Conservation (phyloP, 2,329 filamentous ascomycete species). For the Phaeosphaeriaceae sp. region DNA sequence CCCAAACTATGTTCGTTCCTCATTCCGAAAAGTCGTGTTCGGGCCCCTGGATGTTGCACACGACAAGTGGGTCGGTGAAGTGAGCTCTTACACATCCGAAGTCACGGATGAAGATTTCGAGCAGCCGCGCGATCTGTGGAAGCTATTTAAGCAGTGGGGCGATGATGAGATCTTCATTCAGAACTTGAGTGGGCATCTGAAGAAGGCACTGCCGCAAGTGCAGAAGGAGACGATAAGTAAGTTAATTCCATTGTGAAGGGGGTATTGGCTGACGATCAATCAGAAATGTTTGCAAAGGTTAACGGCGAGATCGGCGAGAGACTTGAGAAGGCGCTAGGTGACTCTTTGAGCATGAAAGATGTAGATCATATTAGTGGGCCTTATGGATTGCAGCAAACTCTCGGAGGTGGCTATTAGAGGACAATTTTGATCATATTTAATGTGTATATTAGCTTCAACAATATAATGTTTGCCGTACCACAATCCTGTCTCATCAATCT, state of each 20-base stretch:
- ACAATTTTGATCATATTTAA: no score
- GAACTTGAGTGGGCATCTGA: constrained; percentile 21
- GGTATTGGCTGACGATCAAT: neutral
- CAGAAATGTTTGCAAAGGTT: constrained; percentile 25
- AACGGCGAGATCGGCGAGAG: constrained; percentile 22
- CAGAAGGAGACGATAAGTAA: constrained; percentile 29
- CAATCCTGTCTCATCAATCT: no score
- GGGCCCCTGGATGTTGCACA: constrained; percentile 27
- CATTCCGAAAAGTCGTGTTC: constrained; percentile 17
- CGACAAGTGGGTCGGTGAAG: constrained; percentile 29
- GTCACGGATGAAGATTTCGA: constrained; percentile 60
- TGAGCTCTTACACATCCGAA: constrained; percentile 25
- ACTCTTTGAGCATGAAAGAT: constrained; percentile 10
- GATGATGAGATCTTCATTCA: constrained; percentile 36
- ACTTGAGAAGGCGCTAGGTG: constrained; percentile 15
- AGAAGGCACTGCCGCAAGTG: constrained; percentile 16
- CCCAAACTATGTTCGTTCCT: constrained; percentile 53
- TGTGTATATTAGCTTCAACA: no score
- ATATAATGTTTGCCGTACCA: no score
- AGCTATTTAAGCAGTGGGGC: constrained; percentile 22
- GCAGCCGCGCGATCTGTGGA: constrained; percentile 49
- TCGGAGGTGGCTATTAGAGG: constrained; percentile 15
- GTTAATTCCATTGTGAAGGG: neutral
- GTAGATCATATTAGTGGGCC: constrained; percentile 18
- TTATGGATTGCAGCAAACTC: constrained; percentile 15